phyloP scores from a whole-genome alignment of 2,329 filamentous ascomycete genomes.

The Monascus ruber region DNA sequence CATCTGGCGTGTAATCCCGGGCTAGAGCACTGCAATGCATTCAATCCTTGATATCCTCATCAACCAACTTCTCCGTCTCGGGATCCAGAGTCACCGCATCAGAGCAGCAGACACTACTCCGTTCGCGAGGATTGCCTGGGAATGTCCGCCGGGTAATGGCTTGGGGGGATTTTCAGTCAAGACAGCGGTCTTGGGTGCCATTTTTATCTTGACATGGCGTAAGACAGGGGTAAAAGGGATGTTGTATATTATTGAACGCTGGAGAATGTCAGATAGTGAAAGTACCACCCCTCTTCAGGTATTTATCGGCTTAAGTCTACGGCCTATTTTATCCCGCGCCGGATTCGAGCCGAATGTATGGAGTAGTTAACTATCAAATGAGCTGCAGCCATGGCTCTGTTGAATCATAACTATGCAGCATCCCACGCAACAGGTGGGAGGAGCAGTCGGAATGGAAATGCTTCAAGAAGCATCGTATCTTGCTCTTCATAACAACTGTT shows the following conservation, averaged over 20 bases:
- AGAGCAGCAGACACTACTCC: no score
- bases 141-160: no score
- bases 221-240: no score
- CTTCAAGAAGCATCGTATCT: background rate
- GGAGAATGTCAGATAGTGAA: slow-evolving; percentile 49
- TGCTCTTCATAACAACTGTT: background rate
- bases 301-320: background rate
- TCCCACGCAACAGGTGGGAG: background rate
- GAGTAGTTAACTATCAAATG: no score
- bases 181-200: no score
- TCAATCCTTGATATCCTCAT: slow-evolving; percentile 44
- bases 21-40: background rate
- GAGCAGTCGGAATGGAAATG: background rate
- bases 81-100: no score
- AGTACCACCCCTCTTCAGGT: slow-evolving; percentile 42
- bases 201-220: no score
- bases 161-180: no score
- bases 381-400: no score
- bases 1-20: no score
- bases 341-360: background rate
- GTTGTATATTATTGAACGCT: no score
- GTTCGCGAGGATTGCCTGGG: no score
- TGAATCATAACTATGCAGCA: background rate
- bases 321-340: background rate
- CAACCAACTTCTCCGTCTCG: slow-evolving; percentile 42